A percentile compares a stretch with the other conserved stretches of the same genome.
phyloP scores from a whole-genome alignment of 495 filamentous ascomycete species.

The Trichocladium uniseriatum region DNA sequence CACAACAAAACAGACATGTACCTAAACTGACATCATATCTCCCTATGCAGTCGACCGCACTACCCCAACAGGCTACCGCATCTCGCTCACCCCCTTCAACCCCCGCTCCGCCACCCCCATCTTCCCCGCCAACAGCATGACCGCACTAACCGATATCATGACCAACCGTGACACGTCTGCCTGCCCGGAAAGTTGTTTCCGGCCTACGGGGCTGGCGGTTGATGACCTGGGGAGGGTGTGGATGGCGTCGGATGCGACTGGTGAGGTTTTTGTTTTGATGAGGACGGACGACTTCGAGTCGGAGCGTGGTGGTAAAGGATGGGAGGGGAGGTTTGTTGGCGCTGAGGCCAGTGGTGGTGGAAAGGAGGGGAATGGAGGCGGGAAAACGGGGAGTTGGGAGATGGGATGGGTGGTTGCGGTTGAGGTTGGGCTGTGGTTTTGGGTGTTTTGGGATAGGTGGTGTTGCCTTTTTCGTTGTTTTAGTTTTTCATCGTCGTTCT shows the following conservation, averaged over 20 bases:
- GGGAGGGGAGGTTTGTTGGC: slow-evolving; percentile 4
- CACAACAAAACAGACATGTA: no score
- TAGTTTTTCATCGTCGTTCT: neutral
- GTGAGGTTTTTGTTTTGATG: slow-evolving; percentile 43
- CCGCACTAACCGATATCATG: slow-evolving; percentile 37
- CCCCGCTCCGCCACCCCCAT: slow-evolving; percentile 32
- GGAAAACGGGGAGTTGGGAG: neutral
- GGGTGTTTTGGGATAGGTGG: neutral
- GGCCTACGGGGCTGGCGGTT: slow-evolving; percentile 42
- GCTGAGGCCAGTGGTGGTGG: neutral
- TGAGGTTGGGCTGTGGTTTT: slow-evolving; percentile 3
- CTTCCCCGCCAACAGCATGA: slow-evolving; percentile 24
- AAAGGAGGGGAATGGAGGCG: neutral
- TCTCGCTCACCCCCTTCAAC: slow-evolving; percentile 33
- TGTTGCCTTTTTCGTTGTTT: no score
- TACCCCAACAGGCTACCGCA: slow-evolving; percentile 42
- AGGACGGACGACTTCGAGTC: no score
- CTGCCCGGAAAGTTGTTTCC: slow-evolving; percentile 43
- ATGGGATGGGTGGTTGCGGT: neutral
- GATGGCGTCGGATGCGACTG: slow-evolving; percentile 41
- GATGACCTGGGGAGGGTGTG: slow-evolving; percentile 37
- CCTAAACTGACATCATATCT: neutral
- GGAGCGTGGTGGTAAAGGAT: neutral
- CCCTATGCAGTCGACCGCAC: slow-evolving; percentile 35
- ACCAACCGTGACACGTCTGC: slow-evolving; percentile 32